phyloP scores from a whole-genome alignment of 345 rosid genomes.

The Pistacia integerrima region DNA sequence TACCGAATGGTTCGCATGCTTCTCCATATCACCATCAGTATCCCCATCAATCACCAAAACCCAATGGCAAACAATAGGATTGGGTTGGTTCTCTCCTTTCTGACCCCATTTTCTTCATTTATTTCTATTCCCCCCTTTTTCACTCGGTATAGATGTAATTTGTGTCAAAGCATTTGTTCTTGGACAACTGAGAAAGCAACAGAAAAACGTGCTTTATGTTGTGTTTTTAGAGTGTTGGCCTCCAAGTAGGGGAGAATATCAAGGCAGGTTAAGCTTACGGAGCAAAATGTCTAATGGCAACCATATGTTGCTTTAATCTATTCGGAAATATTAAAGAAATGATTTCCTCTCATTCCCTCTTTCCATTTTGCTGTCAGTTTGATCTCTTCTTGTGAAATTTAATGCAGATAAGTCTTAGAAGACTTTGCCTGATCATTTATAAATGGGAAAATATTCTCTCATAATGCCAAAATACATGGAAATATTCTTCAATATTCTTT shows the following conservation, averaged over 20 bases:
- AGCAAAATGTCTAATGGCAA: constrained; percentile 19
- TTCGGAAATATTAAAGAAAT: constrained; percentile 31
- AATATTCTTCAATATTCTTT: too few relatives aligned
- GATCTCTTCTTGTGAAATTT: too few relatives aligned
- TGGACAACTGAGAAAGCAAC: constrained; percentile 36
- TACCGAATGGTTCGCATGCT: constrained; percentile 70
- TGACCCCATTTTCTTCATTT: constrained; percentile 17
- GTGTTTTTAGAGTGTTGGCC: constrained; percentile 30
- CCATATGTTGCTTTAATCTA: constrained; percentile 26
- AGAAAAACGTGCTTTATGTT: constrained; percentile 30
- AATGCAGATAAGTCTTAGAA: not conserved
- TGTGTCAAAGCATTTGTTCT: constrained; percentile 38
- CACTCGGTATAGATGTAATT: constrained; percentile 36
- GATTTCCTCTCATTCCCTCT: not conserved
- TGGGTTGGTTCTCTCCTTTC: constrained; percentile 22
- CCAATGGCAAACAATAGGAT: constrained; percentile 49
- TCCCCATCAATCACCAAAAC: constrained; percentile 69
- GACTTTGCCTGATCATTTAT: not conserved
- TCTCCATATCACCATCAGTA: constrained; percentile 67
- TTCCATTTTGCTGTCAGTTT: not conserved
- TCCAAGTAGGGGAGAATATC: constrained; percentile 16
- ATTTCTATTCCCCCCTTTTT: constrained; percentile 15
- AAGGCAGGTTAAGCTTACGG: constrained; percentile 26
- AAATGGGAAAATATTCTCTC: not conserved
- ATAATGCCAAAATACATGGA: not conserved